Conservation (phyloP, 371 early-diverging fungal species). For the Mycotypha africana region DNA sequence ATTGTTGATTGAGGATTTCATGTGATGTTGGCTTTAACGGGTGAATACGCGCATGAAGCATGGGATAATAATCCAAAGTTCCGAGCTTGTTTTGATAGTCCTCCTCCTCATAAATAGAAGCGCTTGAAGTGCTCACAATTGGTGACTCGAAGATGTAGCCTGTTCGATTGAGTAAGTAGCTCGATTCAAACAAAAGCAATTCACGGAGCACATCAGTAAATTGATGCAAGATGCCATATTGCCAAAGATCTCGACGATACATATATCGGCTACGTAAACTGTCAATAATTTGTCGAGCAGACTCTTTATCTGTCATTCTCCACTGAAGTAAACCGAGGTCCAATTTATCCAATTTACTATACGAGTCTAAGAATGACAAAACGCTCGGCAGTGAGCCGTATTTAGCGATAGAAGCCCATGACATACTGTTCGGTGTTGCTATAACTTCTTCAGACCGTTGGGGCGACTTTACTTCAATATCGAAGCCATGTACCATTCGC, state of each 20-base stretch:
- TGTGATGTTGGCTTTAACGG: slow-evolving; percentile 5
- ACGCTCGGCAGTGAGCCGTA: no score
- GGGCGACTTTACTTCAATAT: not conserved
- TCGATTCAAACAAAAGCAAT: slow-evolving; percentile 11
- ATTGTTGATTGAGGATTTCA: slow-evolving; percentile 37
- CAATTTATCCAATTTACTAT: slow-evolving; percentile 20
- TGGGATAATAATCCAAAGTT: slow-evolving; percentile 46
- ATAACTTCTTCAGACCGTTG: not conserved
- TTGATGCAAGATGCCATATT: slow-evolving; percentile 28
- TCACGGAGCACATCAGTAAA: slow-evolving; percentile 22
- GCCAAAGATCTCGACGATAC: slow-evolving; percentile 18
- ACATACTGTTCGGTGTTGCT: not conserved
- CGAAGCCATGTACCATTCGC: not conserved
- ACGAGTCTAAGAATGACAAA: slow-evolving; percentile 9
- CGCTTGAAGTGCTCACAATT: no score
- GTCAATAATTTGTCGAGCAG: slow-evolving; percentile 26
- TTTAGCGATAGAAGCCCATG: slow-evolving; percentile 11
- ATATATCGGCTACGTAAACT: slow-evolving; percentile 7
- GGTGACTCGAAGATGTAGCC: slow-evolving; percentile 41
- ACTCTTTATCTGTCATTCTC: slow-evolving; percentile 25
- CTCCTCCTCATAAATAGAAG: slow-evolving; percentile 16
- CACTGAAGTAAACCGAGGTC: slow-evolving; percentile 22
- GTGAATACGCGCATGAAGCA: slow-evolving; percentile 43
- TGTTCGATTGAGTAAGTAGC: slow-evolving; percentile 10
- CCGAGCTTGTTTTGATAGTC: not conserved